Conservation (phyloP, 129 eudicot genomes). For the carrot (Daucus carota) region DNA sequence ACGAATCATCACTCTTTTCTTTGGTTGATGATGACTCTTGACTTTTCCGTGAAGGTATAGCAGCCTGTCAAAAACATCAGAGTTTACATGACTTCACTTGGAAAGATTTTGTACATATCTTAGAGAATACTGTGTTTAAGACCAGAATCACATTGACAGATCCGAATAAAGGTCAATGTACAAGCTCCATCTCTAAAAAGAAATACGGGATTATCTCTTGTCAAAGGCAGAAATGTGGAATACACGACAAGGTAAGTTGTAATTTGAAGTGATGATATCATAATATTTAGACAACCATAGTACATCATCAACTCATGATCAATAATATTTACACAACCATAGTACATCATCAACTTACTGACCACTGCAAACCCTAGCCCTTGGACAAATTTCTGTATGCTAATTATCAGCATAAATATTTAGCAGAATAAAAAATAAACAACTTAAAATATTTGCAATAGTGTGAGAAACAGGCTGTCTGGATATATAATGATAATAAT, state of each 20-base stretch:
- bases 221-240: not conserved
- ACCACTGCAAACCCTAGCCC: not conserved
- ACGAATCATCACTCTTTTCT: slow-evolving; percentile 47
- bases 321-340: no score
- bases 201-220: not conserved
- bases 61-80: slow-evolving; percentile 30
- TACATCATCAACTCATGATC: no score
- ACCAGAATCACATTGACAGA: not conserved
- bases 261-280: no score
- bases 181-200: not conserved
- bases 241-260: not conserved
- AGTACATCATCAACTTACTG: no score
- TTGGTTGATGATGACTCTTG: slow-evolving; percentile 45
- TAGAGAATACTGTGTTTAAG: not conserved
- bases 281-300: no score
- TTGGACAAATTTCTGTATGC: not conserved
- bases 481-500: not conserved
- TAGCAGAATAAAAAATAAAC: not conserved
- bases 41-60: slow-evolving; percentile 31
- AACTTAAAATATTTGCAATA: not conserved
- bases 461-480: not conserved
- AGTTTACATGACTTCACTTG: not conserved
- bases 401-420: not conserved
- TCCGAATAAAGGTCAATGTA: not conserved
- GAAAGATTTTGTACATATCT: not conserved